Percentiles rank a stretch among this genome's conserved stretches.
phyloP scores from a whole-genome alignment of 192 early-diverging fungal species.

The Entomortierella chlamydospora region DNA sequence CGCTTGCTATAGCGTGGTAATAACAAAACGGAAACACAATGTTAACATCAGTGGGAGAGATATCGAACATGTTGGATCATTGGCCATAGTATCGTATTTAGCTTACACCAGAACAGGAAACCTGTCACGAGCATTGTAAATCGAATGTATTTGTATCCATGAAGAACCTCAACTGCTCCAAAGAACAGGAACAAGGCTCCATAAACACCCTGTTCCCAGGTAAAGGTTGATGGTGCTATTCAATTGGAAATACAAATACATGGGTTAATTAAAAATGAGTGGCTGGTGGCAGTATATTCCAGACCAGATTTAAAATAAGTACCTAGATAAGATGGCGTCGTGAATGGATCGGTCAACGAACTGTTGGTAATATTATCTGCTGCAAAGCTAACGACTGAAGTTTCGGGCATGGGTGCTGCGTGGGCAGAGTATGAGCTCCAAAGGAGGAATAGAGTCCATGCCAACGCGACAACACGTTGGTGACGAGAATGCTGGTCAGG shows the following conservation, averaged over 20 bases:
- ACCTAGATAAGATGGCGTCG: conserved; percentile 38
- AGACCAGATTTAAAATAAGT: background rate
- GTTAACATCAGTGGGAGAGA: too few species aligned
- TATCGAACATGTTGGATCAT: too few species aligned
- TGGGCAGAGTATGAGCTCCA: conserved; percentile 5
- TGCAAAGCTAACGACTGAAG: too few species aligned
- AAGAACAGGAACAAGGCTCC: conserved; percentile 48
- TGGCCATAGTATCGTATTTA: background rate
- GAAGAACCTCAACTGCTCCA: conserved; percentile 47
- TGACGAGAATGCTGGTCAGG: background rate
- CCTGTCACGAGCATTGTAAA: conserved; percentile 55
- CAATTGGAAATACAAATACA: background rate
- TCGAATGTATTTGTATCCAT: conserved; percentile 59
- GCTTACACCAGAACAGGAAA: conserved; percentile 55
- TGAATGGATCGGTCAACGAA: conserved; percentile 36
- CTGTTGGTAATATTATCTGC: too few species aligned
- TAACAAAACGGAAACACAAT: background rate
- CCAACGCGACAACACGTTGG: background rate
- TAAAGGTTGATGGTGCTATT: conserved; percentile 39
- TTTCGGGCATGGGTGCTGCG: conserved; percentile 25
- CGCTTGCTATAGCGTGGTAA: conserved; percentile 35
- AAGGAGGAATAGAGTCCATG: conserved; percentile 12
- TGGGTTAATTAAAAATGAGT: too few species aligned
- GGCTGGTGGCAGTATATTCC: too few species aligned
- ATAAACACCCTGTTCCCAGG: conserved; percentile 52